phyloP scores from a whole-genome alignment of 768 basidiomycete species.

The Mycena vulgaris region DNA sequence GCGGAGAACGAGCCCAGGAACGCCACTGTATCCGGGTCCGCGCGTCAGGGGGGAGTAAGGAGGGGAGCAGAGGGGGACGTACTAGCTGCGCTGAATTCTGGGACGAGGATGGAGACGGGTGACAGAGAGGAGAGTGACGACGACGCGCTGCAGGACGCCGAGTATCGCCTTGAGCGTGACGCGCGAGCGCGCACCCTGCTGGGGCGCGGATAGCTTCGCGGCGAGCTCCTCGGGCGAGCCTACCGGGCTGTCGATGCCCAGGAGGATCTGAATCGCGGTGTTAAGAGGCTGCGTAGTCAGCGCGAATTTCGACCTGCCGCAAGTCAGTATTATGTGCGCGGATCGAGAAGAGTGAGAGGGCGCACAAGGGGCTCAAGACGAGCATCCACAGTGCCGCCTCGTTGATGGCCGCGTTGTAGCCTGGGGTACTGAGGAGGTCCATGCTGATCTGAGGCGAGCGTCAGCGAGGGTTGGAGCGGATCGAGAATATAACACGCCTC shows the following conservation, averaged over 20 bases:
- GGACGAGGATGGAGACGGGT: constrained; percentile 81
- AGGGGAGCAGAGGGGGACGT: background rate
- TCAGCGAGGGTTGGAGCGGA: background rate
- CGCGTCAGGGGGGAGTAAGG: background rate
- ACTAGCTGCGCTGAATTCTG: constrained; percentile 84
- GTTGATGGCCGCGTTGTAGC: constrained; percentile 84
- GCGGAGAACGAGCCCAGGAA: constrained; percentile 93
- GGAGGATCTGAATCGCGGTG: constrained; percentile 83
- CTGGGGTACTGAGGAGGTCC: constrained; percentile 81
- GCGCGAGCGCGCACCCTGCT: constrained; percentile 21
- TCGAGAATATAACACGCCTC: constrained; percentile 69
- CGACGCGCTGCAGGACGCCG: constrained; percentile 69
- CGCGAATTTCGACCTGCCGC: constrained; percentile 86
- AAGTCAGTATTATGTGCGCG: background rate
- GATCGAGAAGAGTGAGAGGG: constrained; percentile 15
- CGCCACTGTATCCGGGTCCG: constrained; percentile 69
- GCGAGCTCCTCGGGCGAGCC: constrained; percentile 57
- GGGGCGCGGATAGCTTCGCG: constrained; percentile 49
- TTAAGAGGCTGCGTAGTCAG: constrained; percentile 90
- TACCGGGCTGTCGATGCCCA: constrained; percentile 72
- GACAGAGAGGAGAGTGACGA: constrained; percentile 75
- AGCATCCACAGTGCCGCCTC: constrained; percentile 88
- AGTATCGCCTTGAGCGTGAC: constrained; percentile 57
- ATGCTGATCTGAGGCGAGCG: constrained; percentile 80
- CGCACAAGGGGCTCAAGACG: constrained; percentile 83